Percentiles rank a stretch among this genome's conserved stretches.
These are phyloP conservation scores for Neurospora sp. DNA, from an alignment of 495 filamentous ascomycete genomes.

Conservation along the genomic window DNA sequence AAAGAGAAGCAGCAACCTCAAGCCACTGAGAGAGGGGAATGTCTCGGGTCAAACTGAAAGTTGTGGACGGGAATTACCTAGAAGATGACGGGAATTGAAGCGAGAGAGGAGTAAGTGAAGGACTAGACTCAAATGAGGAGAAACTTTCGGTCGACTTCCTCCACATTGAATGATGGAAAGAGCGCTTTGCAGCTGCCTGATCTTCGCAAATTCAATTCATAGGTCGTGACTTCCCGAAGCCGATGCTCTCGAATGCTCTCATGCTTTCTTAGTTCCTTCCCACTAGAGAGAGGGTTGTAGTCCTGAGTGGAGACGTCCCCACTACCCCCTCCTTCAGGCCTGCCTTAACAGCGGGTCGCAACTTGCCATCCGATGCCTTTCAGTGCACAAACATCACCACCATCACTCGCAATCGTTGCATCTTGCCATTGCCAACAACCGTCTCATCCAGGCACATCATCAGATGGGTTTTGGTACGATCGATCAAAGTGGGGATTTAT, in stretches of 20 bases:
- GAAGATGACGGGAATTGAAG: neutral
- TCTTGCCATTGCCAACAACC: neutral
- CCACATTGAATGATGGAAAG: neutral
- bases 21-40: neutral
- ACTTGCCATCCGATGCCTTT: neutral
- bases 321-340: neutral
- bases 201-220: neutral
- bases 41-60: neutral
- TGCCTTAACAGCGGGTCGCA: neutral
- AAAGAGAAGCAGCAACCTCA: neutral
- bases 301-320: neutral
- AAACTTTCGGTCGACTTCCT: neutral
- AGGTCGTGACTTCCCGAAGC: neutral
- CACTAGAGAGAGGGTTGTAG: neutral
- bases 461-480: neutral
- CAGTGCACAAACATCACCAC: neutral
- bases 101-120: neutral
- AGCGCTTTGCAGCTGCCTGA: neutral
- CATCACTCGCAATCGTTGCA: neutral
- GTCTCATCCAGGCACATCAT: neutral
- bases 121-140: neutral
- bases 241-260: neutral
- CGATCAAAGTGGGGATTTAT: neutral
- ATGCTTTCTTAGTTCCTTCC: neutral
- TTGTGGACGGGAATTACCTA: neutral